Conservation (phyloP, 305 asterid genomes). For the Rubia balearica region DNA sequence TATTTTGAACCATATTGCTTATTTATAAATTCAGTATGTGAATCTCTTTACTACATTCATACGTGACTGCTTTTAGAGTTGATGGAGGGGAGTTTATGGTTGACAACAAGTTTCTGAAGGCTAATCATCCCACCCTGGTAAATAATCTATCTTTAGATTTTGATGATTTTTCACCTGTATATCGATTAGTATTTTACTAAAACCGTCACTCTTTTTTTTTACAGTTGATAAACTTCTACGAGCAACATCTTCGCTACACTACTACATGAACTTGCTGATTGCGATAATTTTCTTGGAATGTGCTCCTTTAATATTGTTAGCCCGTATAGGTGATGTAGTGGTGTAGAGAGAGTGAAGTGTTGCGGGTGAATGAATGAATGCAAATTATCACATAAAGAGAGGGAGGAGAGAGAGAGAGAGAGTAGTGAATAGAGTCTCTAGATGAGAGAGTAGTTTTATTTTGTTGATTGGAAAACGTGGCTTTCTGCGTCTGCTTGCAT, state of each 20-base stretch:
- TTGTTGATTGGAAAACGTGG: background rate
- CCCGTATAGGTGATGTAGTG: constrained; percentile 35
- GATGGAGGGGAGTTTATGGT: constrained; percentile 75
- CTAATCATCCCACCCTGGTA: constrained; percentile 70
- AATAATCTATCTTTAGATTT: background rate
- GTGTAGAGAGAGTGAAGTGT: constrained; percentile 29
- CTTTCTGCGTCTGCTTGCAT: background rate
- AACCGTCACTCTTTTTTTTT: constrained; percentile 11
- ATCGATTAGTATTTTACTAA: background rate
- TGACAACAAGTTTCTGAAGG: constrained; percentile 78
- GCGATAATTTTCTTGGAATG: background rate
- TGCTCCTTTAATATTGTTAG: too few species aligned
- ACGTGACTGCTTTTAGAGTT: constrained; percentile 42
- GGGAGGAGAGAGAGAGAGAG: constrained; percentile 22
- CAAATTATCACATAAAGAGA: too few species aligned
- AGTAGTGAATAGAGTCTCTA: constrained; percentile 24
- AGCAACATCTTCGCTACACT: constrained; percentile 58
- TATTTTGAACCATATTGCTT: background rate
- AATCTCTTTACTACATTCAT: background rate
- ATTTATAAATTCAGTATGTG: background rate
- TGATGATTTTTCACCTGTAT: constrained; percentile 1
- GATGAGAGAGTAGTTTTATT: constrained; percentile 14
- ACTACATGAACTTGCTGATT: constrained; percentile 23
- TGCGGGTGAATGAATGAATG: too few species aligned
- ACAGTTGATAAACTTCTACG: constrained; percentile 81